A percentile compares a stretch with the other conserved stretches of the same genome.
phyloP scores from a whole-genome alignment of 805 yeast genomes.

The Sugiyamaella chiloensis region DNA sequence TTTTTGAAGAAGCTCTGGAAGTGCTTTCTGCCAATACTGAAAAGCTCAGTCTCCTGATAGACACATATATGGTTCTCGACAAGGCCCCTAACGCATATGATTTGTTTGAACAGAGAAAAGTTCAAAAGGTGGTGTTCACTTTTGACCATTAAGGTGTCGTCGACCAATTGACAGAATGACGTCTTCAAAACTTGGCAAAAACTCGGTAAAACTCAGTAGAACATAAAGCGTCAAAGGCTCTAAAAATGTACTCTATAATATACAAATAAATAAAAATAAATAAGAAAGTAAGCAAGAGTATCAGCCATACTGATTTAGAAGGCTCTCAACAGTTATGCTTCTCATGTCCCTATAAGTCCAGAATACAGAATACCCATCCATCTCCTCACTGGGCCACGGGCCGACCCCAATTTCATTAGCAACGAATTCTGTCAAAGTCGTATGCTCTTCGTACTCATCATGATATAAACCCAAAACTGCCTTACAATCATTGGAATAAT shows the following conservation, averaged over 20 bases:
- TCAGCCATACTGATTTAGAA: too few relatives aligned
- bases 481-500: conserved; percentile 10
- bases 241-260: too few relatives aligned
- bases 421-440: conserved; percentile 1
- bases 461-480: conserved; percentile 14
- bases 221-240: too few relatives aligned
- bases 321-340: conserved; percentile 14
- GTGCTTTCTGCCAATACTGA: conserved; percentile 44
- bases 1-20: conserved; percentile 50
- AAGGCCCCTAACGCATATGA: conserved; percentile 48
- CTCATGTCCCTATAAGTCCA: conserved; percentile 20
- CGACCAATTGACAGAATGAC: too few relatives aligned
- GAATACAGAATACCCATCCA: conserved; percentile 15
- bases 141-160: not conserved
- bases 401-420: conserved; percentile 4
- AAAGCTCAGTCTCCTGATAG: conserved; percentile 52
- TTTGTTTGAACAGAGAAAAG: conserved; percentile 51
- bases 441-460: conserved; percentile 15
- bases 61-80: conserved; percentile 42
- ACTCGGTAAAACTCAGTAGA: too few relatives aligned
- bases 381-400: conserved; percentile 13
- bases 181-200: too few relatives aligned
- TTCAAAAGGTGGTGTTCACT: conserved; percentile 51
- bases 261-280: too few relatives aligned
- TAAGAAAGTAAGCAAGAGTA: too few relatives aligned